Conservation (phyloP, 768 basidiomycete genomes). For the Agrocybe chaxingu region DNA sequence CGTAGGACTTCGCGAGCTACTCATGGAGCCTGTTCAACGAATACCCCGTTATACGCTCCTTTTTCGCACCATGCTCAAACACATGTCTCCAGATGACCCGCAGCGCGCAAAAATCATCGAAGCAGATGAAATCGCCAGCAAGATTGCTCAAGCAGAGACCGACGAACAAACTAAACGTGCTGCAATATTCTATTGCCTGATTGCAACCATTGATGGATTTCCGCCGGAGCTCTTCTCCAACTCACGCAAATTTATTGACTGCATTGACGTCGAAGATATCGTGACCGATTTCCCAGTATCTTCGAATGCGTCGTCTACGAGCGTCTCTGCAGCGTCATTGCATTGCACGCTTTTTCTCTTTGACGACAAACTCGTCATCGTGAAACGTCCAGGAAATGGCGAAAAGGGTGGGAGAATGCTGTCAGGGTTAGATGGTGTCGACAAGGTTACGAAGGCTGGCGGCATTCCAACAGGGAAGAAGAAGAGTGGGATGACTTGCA, state of each 20-base stretch:
- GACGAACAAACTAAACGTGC: constrained; percentile 91
- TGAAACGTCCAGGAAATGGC: constrained; percentile 76
- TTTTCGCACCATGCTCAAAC: constrained; percentile 89
- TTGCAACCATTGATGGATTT: constrained; percentile 84
- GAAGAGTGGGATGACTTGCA: constrained; percentile 80
- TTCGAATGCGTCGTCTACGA: constrained; percentile 39
- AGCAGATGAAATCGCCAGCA: constrained; percentile 84
- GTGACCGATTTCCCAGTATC: constrained; percentile 49
- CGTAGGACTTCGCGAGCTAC: constrained; percentile 82
- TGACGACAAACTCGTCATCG: constrained; percentile 89
- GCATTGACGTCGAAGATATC: constrained; percentile 89
- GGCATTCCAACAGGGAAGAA: constrained; percentile 62
- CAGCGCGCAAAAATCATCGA: constrained; percentile 78
- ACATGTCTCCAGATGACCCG: constrained; percentile 75
- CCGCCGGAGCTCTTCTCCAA: constrained; percentile 89
- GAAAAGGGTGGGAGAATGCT: constrained; percentile 72
- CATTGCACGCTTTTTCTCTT: constrained; percentile 92
- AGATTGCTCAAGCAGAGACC: constrained; percentile 88
- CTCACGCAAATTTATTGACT: constrained; percentile 84
- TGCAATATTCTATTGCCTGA: constrained; percentile 82
- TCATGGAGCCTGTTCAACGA: constrained; percentile 96
- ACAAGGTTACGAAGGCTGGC: constrained; percentile 64
- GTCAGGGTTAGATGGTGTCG: constrained; percentile 76
- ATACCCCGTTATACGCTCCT: constrained; percentile 93
- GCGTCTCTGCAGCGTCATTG: constrained; percentile 44